Evolutionary conservation across 2,329 filamentous ascomycete genomes (phyloP).

Genomic region (Hypoxylon sp.): DNA sequence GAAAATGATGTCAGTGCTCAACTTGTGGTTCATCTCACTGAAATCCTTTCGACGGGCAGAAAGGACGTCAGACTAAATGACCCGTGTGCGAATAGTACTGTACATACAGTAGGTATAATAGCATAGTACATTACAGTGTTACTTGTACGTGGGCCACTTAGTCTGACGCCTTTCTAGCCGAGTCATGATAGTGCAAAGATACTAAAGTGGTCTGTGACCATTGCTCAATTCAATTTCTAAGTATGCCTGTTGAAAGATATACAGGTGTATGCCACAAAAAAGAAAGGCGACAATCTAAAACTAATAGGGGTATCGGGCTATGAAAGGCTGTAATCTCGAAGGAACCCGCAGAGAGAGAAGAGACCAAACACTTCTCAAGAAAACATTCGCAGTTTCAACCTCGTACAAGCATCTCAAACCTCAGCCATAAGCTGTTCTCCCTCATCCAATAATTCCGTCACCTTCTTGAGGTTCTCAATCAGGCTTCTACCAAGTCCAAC

Average conservation of each 20-base stretch:
- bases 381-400: conserved; percentile 5
- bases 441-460: conserved; percentile 91
- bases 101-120: too few species aligned
- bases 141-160: too few species aligned
- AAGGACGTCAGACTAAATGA: too few species aligned
- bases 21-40: conserved; percentile 4
- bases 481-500: conserved; percentile 88
- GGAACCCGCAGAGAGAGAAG: conserved; percentile 24
- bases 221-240: conserved; percentile 19
- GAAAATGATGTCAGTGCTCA: conserved; percentile 36
- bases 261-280: conserved; percentile 21
- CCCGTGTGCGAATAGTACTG: too few species aligned
- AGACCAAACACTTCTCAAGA: conserved; percentile 33
- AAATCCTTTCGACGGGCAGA: not conserved
- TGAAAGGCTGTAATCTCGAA: conserved; percentile 32
- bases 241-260: conserved; percentile 3
- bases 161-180: not conserved
- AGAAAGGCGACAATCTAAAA: conserved; percentile 29
- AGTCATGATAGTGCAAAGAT: not conserved
- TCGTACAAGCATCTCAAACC: conserved; percentile 46
- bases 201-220: not conserved
- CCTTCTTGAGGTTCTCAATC: conserved; percentile 84
- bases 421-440: conserved; percentile 90
- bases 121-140: too few species aligned
- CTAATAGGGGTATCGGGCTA: conserved; percentile 36